Conservation (phyloP, 805 yeast species). For the Candida nanaspora region DNA sequence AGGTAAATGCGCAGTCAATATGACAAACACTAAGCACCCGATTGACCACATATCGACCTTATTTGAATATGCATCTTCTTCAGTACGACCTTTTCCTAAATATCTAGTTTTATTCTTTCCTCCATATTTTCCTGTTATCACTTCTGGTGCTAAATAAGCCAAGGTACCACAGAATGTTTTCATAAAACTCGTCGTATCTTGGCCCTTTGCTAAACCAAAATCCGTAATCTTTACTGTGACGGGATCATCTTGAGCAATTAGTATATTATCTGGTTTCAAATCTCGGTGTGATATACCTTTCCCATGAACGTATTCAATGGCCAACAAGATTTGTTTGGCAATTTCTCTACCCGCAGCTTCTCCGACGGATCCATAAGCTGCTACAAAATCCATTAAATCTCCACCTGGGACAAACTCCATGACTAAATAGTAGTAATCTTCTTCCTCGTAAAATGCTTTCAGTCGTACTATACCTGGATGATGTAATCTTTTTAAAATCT, state of each 20-base stretch:
- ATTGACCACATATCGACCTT: slow-evolving; percentile 97
- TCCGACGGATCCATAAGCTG: slow-evolving; percentile 84
- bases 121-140: slow-evolving; percentile 52
- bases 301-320: slow-evolving; percentile 80
- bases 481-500: slow-evolving; percentile 65
- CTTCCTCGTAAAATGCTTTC: slow-evolving; percentile 81
- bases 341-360: slow-evolving; percentile 88
- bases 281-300: slow-evolving; percentile 95
- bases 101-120: slow-evolving; percentile 18
- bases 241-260: slow-evolving; percentile 87
- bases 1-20: slow-evolving; percentile 88
- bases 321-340: slow-evolving; percentile 74
- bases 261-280: slow-evolving; percentile 90
- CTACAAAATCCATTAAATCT: slow-evolving; percentile 95
- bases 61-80: slow-evolving; percentile 55
- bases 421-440: slow-evolving; percentile 72
- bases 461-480: slow-evolving; percentile 83
- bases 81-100: slow-evolving; percentile 24
- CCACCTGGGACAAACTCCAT: slow-evolving; percentile 98
- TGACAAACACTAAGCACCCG: slow-evolving; percentile 89
- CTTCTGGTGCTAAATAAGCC: slow-evolving; percentile 97
- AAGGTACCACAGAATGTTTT: slow-evolving; percentile 97
- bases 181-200: slow-evolving; percentile 78
- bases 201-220: slow-evolving; percentile 90
- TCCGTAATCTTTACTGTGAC: slow-evolving; percentile 90